Base-by-base conservation (phyloP, 257 asterid genomes). In the Forsythia viridissima region DNA sequence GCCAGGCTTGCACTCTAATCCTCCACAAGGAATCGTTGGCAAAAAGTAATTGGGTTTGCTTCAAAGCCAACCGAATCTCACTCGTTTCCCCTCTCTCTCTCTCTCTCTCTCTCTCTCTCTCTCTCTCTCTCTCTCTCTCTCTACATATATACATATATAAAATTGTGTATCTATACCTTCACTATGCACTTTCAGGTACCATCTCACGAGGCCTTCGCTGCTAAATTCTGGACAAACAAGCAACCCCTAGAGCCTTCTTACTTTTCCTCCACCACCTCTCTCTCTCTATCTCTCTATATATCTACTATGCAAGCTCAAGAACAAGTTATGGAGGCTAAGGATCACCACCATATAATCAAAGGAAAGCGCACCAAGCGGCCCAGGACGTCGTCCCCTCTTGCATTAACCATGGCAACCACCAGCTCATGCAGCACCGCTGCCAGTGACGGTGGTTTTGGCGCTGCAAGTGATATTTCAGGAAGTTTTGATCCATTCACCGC, bases 1-100 rank as follows among this genome's bases (percentile, higher is more conserved):
- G 90, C 93, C 93, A 90, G 93, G 85, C 92, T 90, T 90, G 91
- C 93, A 90, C 90, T 90, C 90, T 82, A 90, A 90, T 84, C 85
- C 83, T 88, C 78, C 87, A 85, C 86, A 88, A 87, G 83, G 88
- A 86, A 89, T 87, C 93, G 85, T 86, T 84, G 85, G 81, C 80
- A 76, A 81, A 89, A 89, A 85, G 91, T 83, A 86, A 84, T 30
- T 80, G 77, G 72, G 87, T 80, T 89, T 90, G 92, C 93, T 90
- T 88, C 89, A 79, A 86, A 80, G 90, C 93, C 89, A 87, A 86
- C 85, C 89, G 89, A 88, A 84, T 87, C 91, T 86, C 85, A 73
- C 82, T 80, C 66, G 24, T 81, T 84, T 79, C 77, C 83, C 77
- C 40, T 43, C 81, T 81, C 80, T 76, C 36, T 72, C 83, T 37